Conservation (phyloP, 164 flowering plant genomes). For the Umbilicus rupestris region DNA sequence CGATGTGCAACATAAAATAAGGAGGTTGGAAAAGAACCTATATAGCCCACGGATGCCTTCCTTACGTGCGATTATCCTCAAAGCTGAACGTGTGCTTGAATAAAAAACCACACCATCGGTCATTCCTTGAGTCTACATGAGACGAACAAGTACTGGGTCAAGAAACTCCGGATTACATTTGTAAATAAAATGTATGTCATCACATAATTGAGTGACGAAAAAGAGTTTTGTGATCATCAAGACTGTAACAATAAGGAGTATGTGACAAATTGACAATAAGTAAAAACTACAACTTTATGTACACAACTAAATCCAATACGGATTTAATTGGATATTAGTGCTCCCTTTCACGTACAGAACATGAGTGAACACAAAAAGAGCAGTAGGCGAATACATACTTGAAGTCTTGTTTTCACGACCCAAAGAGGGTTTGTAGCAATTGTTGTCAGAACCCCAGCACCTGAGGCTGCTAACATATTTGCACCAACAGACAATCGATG, state of each 20-base stretch:
- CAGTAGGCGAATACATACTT: slow-evolving; percentile 32
- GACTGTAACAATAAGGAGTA: background rate
- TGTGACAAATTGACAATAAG: background rate
- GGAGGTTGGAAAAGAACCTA: slow-evolving; percentile 34
- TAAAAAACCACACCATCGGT: slow-evolving; percentile 63
- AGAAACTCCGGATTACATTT: background rate
- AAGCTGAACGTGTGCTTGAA: slow-evolving; percentile 69
- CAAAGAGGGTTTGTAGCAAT: slow-evolving; percentile 91
- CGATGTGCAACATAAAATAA: background rate
- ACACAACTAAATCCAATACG: background rate
- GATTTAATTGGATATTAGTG: background rate
- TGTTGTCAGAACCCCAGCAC: slow-evolving; percentile 93
- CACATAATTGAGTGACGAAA: no score
- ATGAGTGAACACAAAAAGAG: background rate
- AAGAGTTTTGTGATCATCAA: no score
- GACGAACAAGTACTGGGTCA: slow-evolving; percentile 12
- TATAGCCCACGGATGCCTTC: slow-evolving; percentile 95
- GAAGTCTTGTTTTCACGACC: slow-evolving; percentile 98
- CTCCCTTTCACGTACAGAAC: background rate
- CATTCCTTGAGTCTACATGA: slow-evolving; percentile 86
- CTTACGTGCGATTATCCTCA: slow-evolving; percentile 75
- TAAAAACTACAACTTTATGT: background rate
- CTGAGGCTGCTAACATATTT: slow-evolving; percentile 85
- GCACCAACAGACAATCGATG: slow-evolving; percentile 78
- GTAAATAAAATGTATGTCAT: background rate